These are phyloP conservation scores for Agaricus blazei DNA, from an alignment of 768 basidiomycete species.

Conservation along the genomic window DNA sequence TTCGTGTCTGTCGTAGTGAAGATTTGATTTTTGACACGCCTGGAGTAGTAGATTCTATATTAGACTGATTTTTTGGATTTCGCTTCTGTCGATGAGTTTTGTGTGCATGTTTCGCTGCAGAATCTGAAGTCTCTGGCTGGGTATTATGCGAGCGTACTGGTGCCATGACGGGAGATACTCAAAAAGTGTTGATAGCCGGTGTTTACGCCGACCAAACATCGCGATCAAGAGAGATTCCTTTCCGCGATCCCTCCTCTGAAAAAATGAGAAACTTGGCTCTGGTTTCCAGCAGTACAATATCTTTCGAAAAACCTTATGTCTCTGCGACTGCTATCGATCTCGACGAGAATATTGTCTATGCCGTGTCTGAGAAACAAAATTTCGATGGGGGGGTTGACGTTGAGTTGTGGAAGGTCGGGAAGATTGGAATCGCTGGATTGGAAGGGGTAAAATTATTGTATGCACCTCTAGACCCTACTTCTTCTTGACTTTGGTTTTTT, in stretches of 20 bases:
- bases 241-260: neutral
- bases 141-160: slow-evolving; percentile 19
- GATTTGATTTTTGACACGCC: slow-evolving; percentile 89
- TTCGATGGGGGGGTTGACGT: slow-evolving; percentile 49
- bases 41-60: slow-evolving; percentile 34
- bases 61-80: slow-evolving; percentile 18
- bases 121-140: slow-evolving; percentile 21
- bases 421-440: slow-evolving; percentile 2
- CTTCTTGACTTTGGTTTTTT: neutral
- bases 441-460: neutral
- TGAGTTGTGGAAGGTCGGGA: slow-evolving; percentile 48
- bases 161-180: slow-evolving; percentile 16
- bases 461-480: neutral
- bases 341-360: slow-evolving; percentile 57
- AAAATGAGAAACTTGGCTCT: slow-evolving; percentile 57
- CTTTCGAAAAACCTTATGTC: slow-evolving; percentile 29
- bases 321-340: slow-evolving; percentile 52
- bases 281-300: slow-evolving; percentile 22
- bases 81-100: slow-evolving; percentile 15
- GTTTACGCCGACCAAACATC: slow-evolving; percentile 21
- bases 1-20: slow-evolving; percentile 72
- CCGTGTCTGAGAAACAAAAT: slow-evolving; percentile 45
- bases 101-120: slow-evolving; percentile 15
- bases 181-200: neutral
- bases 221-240: slow-evolving; percentile 12